Evolutionary conservation across 345 rosid genomes (phyloP).

Genomic region (Xanthoceras sorbifolium): DNA sequence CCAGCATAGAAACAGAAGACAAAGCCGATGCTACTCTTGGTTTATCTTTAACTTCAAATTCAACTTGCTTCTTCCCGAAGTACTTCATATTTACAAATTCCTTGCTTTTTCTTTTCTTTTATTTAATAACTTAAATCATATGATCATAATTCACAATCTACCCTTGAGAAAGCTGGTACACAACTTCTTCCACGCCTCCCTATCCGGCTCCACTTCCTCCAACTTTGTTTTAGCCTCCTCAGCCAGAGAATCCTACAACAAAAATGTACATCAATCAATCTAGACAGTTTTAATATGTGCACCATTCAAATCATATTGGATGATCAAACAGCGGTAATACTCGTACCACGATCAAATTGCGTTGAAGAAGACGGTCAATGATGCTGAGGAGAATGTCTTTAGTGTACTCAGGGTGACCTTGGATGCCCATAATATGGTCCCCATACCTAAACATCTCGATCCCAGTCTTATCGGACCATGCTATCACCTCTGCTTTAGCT

Average conservation of each 20-base stretch:
- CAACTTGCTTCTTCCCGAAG: background rate
- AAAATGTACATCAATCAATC: background rate
- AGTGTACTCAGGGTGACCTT: conserved; percentile 77
- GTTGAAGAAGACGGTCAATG: conserved; percentile 46
- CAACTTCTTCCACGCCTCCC: conserved; percentile 52
- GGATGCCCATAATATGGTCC: conserved; percentile 74
- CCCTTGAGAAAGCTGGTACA: conserved; percentile 67
- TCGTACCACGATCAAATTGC: conserved; percentile 37
- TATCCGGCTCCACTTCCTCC: conserved; percentile 47
- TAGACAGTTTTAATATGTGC: background rate
- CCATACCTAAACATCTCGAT: conserved; percentile 65
- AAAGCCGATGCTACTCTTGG: background rate
- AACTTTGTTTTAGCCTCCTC: conserved; percentile 44
- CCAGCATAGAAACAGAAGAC: background rate
- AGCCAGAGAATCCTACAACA: conserved; percentile 43
- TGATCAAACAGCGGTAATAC: background rate
- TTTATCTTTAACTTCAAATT: background rate
- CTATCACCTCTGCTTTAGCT: conserved; percentile 50
- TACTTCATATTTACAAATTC: background rate
- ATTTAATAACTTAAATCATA: background rate
- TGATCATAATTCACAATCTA: conserved; percentile 27
- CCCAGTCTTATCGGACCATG: conserved; percentile 50
- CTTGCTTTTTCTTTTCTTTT: background rate
- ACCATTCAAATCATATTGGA: background rate
- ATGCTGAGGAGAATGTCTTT: conserved; percentile 59